Base-by-base conservation (phyloP, 768 basidiomycete species). In the Floccularia luteovirens region DNA sequence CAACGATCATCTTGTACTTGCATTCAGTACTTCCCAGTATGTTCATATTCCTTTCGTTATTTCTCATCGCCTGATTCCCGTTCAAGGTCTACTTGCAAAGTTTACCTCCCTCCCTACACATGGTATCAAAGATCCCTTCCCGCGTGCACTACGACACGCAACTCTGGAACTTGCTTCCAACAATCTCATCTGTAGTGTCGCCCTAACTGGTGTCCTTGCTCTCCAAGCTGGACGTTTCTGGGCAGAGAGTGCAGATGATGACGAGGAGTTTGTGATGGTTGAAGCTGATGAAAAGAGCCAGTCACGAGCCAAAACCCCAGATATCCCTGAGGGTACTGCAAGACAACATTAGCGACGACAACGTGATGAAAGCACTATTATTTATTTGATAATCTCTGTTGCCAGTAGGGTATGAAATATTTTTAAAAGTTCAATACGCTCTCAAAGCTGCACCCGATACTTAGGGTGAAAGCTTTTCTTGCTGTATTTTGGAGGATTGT, bases 121-220 rank as follows among this genome's bases (percentile, higher is more conserved):
- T 51, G 60, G 63, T 38, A 53, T 68, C 41, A 63, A 62, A 42
- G 74, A 77, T 38, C 71, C 75, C 13, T 79, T 89, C 58, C 87
- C 88, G 5, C 63, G 69, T 14, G 52, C 65, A 0, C 69, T 90
- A 10, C 75, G 79, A 6, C 66, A 59, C 30, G 71, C 77, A 11
- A 84, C 81, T 1, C 73, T 90, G 34, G 84, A 84, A 42, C 78
- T 91, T 38, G 89, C 89, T 0, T 86, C 88, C 21, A 80, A 75
- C 51, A 77, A 91, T 55, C 82, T 91, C 53, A 75, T 90, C 43
- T 90, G 85, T 66, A 85, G 84, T 54, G 89, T 91, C 34, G 85
- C 86, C 0, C 72, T 91, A 40, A 91, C 89, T 0, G 89, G 89
- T n/a, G 83, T 91, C 20, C 64, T 91, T 24, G 75, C 79, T 6